These are phyloP conservation scores for Purshia tridentata DNA, from an alignment of 306 rosid genomes.

Conservation along the genomic window DNA sequence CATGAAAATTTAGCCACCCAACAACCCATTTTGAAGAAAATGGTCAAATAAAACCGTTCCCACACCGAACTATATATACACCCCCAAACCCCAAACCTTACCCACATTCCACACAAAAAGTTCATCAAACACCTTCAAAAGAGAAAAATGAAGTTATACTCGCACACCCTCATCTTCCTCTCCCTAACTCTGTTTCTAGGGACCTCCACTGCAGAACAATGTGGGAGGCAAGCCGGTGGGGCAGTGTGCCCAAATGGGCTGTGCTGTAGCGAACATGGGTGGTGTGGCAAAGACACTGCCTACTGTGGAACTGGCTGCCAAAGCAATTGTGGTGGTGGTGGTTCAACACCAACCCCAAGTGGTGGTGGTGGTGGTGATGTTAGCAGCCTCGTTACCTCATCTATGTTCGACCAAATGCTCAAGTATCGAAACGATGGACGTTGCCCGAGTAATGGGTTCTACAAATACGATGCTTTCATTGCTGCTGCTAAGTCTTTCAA, in stretches of 20 bases:
- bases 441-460: constrained; percentile 43
- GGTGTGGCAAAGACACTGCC: constrained; percentile 19
- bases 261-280: constrained; percentile 31
- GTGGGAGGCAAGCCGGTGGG: constrained; percentile 29
- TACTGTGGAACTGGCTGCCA: constrained; percentile 14
- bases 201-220: constrained; percentile 18
- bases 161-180: no score
- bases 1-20: no score
- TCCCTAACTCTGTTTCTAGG: constrained; percentile 6
- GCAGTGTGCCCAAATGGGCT: constrained; percentile 10
- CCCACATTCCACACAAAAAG: no score
- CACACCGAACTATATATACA: neutral
- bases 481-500: constrained; percentile 46
- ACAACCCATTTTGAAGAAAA: neutral
- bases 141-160: no score
- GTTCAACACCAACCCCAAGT: constrained; percentile 1
- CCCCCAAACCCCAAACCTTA: no score
- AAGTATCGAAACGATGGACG: constrained; percentile 38
- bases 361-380: constrained; percentile 11
- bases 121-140: no score
- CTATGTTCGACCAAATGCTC: constrained; percentile 44
- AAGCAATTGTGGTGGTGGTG: constrained; percentile 22
- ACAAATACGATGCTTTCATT: constrained; percentile 57
- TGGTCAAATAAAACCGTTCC: neutral
- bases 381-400: constrained; percentile 25